A percentile compares a stretch with the other conserved stretches of the same genome.
Evolutionary conservation across 306 rosid genomes (phyloP).

Genomic region (Castanospermum australe): DNA sequence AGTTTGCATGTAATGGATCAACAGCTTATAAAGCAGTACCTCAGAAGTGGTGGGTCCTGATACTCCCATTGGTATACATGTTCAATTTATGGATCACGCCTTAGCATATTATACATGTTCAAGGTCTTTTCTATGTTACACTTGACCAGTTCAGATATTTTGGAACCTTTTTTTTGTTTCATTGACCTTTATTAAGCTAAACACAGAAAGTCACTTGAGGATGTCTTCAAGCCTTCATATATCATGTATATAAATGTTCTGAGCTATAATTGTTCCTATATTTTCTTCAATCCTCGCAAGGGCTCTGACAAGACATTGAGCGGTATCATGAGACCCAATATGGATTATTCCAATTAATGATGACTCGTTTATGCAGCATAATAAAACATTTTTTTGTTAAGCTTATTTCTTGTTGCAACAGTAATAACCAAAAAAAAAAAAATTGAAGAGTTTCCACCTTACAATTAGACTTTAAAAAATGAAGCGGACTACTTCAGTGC

Average conservation of each 20-base stretch:
- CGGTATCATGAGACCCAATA: background rate
- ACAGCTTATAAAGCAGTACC: constrained; percentile 10
- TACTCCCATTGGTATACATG: constrained; percentile 22
- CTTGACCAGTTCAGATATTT: background rate
- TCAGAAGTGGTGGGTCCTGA: constrained; percentile 31
- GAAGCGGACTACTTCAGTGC: no score
- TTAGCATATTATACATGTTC: constrained; percentile 16
- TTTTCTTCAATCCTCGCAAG: background rate
- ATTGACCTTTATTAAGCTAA: background rate
- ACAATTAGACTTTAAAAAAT: no score
- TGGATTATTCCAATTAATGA: no score
- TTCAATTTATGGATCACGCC: background rate
- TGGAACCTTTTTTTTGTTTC: background rate
- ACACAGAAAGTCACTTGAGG: background rate
- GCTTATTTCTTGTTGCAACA: no score
- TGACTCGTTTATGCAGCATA: no score
- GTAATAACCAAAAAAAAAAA: no score
- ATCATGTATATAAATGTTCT: background rate
- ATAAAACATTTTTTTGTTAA: no score
- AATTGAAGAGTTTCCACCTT: no score
- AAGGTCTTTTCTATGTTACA: background rate
- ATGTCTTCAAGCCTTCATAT: background rate
- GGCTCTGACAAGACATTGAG: background rate
- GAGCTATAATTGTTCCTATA: background rate
- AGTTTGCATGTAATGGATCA: constrained; percentile 33